phyloP scores from a whole-genome alignment of 2,329 filamentous ascomycete species.

The Calonectria pseudoturangicola region DNA sequence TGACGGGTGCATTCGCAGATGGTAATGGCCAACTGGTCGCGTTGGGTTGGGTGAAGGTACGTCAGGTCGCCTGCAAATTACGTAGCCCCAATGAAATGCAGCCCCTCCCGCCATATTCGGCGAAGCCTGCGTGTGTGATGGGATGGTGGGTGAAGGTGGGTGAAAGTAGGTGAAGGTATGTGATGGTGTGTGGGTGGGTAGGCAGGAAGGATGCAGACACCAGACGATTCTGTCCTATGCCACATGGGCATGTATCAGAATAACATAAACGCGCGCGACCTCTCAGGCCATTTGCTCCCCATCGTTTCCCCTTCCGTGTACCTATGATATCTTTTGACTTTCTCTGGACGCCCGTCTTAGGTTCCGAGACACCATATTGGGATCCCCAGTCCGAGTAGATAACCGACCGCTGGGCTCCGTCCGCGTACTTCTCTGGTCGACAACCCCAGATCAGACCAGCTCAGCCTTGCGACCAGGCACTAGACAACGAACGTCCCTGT shows the following conservation, averaged over 20 bases:
- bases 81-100: conserved; percentile 33
- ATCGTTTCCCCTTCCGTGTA: not conserved
- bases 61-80: conserved; percentile 33
- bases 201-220: conserved; percentile 23
- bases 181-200: not conserved
- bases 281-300: not conserved
- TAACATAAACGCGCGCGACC: conserved; percentile 15
- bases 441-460: not conserved
- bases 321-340: not conserved
- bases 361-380: not conserved
- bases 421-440: not conserved
- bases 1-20: not conserved
- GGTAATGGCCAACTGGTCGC: conserved; percentile 5
- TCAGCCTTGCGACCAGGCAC: conserved; percentile 11
- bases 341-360: not conserved
- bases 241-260: conserved; percentile 20
- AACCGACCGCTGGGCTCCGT: not conserved
- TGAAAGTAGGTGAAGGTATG: too few species aligned
- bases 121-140: not conserved
- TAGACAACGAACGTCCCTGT: conserved; percentile 9
- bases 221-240: conserved; percentile 8
- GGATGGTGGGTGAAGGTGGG: too few species aligned
- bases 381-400: not conserved
- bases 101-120: conserved; percentile 29
- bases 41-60: conserved; percentile 13